Percentiles rank a stretch among this genome's conserved stretches.
These are phyloP conservation scores for Orbilia javanica DNA, from an alignment of 2,329 filamentous ascomycete species.

Conservation along the genomic window DNA sequence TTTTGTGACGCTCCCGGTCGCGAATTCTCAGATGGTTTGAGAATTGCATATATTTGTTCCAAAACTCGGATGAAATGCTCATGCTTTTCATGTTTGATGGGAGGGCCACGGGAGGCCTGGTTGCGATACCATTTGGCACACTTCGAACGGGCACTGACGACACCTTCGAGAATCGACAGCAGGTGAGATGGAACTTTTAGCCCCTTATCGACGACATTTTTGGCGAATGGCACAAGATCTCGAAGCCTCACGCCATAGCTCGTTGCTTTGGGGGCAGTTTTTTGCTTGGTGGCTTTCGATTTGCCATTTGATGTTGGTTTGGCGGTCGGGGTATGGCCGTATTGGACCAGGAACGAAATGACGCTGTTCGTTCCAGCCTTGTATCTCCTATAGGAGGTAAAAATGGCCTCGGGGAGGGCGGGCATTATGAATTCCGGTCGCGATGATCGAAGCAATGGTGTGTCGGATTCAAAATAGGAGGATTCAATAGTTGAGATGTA, in stretches of 20 bases:
- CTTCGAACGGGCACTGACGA: conserved; percentile 22
- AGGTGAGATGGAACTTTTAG: conserved; percentile 5
- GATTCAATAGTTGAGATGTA: background rate
- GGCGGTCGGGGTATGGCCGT: background rate
- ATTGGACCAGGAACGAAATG: background rate
- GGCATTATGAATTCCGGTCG: background rate
- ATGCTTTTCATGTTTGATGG: background rate
- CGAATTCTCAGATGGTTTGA: conserved; percentile 3
- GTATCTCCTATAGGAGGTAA: conserved; percentile 24
- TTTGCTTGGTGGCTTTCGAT: background rate
- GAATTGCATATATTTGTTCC: conserved; percentile 13
- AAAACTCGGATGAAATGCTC: conserved; percentile 34
- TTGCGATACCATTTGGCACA: conserved; percentile 33
- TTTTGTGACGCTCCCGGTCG: background rate
- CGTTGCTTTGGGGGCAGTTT: background rate
- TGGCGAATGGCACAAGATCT: conserved; percentile 19
- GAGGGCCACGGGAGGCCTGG: background rate
- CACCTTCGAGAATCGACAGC: conserved; percentile 8
- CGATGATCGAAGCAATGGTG: background rate
- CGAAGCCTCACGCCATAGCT: background rate
- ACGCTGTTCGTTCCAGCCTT: conserved; percentile 19
- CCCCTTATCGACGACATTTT: conserved; percentile 1
- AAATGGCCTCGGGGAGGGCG: conserved; percentile 12
- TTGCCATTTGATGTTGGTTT: background rate
- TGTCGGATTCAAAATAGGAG: background rate